Evolutionary conservation across 495 filamentous ascomycete genomes (phyloP).

Genomic region (Aspergillus bertholletiae): DNA sequence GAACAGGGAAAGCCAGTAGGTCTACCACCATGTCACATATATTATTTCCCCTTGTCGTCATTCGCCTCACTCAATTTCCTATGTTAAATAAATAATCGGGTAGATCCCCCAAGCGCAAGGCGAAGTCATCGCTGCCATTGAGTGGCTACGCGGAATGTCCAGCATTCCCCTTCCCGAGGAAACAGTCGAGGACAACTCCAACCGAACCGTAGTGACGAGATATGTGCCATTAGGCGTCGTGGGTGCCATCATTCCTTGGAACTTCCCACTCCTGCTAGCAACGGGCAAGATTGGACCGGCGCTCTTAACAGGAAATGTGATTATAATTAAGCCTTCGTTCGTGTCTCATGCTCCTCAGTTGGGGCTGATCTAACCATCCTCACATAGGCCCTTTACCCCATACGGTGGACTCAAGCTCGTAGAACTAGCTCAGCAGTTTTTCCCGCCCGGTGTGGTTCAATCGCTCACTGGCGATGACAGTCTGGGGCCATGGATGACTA

Average conservation of each 20-base stretch:
- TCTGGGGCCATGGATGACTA: slow-evolving; percentile 53
- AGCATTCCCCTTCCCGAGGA: slow-evolving; percentile 22
- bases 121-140: slow-evolving; percentile 25
- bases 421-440: slow-evolving; percentile 53
- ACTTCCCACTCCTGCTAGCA: slow-evolving; percentile 52
- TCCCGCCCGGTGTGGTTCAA: slow-evolving; percentile 58
- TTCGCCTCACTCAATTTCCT: too few species aligned
- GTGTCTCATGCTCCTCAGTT: too few species aligned
- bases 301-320: slow-evolving; percentile 60
- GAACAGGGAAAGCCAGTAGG: slow-evolving; percentile 60
- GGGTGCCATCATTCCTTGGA: slow-evolving; percentile 39
- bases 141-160: slow-evolving; percentile 20
- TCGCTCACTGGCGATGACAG: slow-evolving; percentile 53
- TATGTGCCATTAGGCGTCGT: slow-evolving; percentile 49
- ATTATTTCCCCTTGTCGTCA: too few species aligned
- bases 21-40: too few species aligned
- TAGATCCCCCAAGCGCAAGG: slow-evolving; percentile 19
- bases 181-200: slow-evolving; percentile 47
- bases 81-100: too few species aligned
- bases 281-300: slow-evolving; percentile 59
- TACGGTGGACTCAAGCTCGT: slow-evolving; percentile 53
- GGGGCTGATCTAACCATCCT: too few species aligned
- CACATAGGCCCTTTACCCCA: slow-evolving; percentile 51
- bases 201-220: slow-evolving; percentile 40
- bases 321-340: slow-evolving; percentile 42